Evolutionary conservation across 345 rosid genomes (phyloP).

Genomic region (Microcos paniculata): DNA sequence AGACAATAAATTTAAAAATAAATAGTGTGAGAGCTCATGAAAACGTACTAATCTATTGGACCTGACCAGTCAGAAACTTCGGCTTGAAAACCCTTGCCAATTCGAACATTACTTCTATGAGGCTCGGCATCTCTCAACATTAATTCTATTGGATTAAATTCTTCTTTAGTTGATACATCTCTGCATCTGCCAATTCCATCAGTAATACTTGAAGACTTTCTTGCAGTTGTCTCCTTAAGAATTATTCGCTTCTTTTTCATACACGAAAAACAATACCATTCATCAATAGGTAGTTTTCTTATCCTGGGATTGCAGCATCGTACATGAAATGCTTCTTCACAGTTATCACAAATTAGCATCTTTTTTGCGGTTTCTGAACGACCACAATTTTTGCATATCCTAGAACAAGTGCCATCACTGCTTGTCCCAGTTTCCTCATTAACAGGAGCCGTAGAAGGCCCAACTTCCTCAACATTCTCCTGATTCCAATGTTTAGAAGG

Average conservation of each 20-base stretch:
- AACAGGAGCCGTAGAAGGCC: slow-evolving; percentile 22
- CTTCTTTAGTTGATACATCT: slow-evolving; percentile 31
- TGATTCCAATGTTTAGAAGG: slow-evolving; percentile 26
- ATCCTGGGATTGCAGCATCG: slow-evolving; percentile 61
- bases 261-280: slow-evolving; percentile 85
- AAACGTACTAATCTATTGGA: slow-evolving; percentile 57
- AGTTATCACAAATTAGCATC: slow-evolving; percentile 85
- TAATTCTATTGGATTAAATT: slow-evolving; percentile 36
- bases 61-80: slow-evolving; percentile 85
- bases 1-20: neutral
- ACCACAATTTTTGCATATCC: slow-evolving; percentile 68
- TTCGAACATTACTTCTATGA: slow-evolving; percentile 45
- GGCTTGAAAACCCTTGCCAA: slow-evolving; percentile 90
- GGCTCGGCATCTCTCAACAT: slow-evolving; percentile 62
- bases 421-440: slow-evolving; percentile 28
- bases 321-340: slow-evolving; percentile 83
- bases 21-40: neutral
- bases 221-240: slow-evolving; percentile 29
- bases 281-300: slow-evolving; percentile 54
- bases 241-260: slow-evolving; percentile 46
- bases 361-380: slow-evolving; percentile 37
- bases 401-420: slow-evolving; percentile 32
- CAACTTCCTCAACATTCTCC: slow-evolving; percentile 34
- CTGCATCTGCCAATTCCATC: slow-evolving; percentile 33
- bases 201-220: slow-evolving; percentile 35